Percentiles rank a stretch among this genome's conserved stretches.
phyloP scores from a whole-genome alignment of 805 yeast species.

The Saccharomyces mikatae region DNA sequence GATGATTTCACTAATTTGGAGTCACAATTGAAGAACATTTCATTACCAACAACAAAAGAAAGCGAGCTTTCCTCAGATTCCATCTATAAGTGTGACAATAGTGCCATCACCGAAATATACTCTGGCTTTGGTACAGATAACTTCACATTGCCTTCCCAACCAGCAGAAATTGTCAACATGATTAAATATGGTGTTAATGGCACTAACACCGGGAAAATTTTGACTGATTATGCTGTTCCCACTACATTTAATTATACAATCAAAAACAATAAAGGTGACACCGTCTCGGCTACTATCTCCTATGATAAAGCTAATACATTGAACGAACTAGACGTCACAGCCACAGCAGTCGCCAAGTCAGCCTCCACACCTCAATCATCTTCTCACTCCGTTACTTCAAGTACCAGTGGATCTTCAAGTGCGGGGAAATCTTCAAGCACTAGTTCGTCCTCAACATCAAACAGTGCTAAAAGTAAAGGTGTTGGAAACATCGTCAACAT shows the following conservation, averaged over 20 bases:
- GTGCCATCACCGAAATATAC: conserved; percentile 31
- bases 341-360: conserved; percentile 11
- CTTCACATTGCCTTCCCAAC: conserved; percentile 42
- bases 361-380: conserved; percentile 14
- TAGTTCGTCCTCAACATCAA: conserved; percentile 5
- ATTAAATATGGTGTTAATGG: conserved; percentile 43
- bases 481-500: conserved; percentile 12
- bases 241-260: conserved; percentile 37
- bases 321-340: conserved; percentile 27
- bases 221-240: conserved; percentile 33
- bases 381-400: conserved; percentile 11
- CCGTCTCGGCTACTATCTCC: conserved; percentile 32
- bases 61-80: conserved; percentile 28
- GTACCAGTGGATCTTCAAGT: conserved; percentile 15
- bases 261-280: conserved; percentile 30
- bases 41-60: conserved; percentile 34
- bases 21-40: conserved; percentile 33
- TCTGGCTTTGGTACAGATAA: conserved; percentile 37
- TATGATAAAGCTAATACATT: conserved; percentile 32
- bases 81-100: conserved; percentile 35
- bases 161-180: conserved; percentile 36
- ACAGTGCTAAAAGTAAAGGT: conserved; percentile 18
- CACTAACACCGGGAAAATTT: conserved; percentile 38
- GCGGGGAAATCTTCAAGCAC: conserved; percentile 9
- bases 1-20: conserved; percentile 47